Conservation (phyloP, 768 basidiomycete species). For the Russula griseocarnosa region DNA sequence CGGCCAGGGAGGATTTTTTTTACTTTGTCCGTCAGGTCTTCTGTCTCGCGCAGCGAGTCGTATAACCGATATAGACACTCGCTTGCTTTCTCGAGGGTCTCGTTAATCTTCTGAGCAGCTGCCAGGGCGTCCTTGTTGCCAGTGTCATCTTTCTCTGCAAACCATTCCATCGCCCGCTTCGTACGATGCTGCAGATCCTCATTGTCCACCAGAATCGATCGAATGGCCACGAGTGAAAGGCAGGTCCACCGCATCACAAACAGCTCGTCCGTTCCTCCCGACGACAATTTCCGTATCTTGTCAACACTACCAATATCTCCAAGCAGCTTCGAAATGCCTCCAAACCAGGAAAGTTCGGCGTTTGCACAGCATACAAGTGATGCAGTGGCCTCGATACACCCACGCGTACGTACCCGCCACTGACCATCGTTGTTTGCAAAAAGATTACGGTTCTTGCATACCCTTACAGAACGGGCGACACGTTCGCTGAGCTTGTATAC, state of each 20-base stretch:
- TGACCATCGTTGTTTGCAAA: background rate
- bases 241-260: too few species aligned
- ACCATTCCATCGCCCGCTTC: too few species aligned
- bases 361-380: background rate
- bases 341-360: background rate
- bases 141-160: background rate
- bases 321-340: background rate
- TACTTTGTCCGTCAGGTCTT: too few species aligned
- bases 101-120: background rate
- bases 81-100: too few species aligned
- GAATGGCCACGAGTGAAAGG: too few species aligned
- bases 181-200: background rate
- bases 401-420: slow-evolving; percentile 19
- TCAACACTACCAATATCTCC: slow-evolving; percentile 5
- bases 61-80: too few species aligned
- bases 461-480: too few species aligned
- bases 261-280: background rate
- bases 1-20: too few species aligned
- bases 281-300: background rate
- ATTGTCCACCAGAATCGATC: too few species aligned
- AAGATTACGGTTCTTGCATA: too few species aligned
- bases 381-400: slow-evolving; percentile 15
- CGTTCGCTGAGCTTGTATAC: too few species aligned
- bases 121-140: background rate
- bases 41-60: too few species aligned